A percentile compares a stretch with the other conserved stretches of the same genome.
Evolutionary conservation across 2,329 filamentous ascomycete genomes (phyloP).

Genomic region (Tolypocladium endophyticum): DNA sequence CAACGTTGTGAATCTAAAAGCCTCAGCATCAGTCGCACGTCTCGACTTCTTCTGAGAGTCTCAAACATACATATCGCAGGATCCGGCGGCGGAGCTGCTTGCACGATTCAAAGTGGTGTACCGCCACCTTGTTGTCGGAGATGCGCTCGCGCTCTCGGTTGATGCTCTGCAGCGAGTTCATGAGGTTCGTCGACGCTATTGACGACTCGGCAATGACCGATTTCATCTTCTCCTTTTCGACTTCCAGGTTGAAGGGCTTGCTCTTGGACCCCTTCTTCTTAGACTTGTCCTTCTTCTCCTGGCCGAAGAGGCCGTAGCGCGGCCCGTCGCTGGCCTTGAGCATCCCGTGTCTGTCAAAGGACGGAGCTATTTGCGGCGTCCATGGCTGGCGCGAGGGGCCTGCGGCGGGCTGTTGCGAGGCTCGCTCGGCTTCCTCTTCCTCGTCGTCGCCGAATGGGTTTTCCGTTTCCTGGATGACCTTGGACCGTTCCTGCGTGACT

Average conservation of each 20-base stretch:
- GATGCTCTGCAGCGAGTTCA: slow-evolving; percentile 79
- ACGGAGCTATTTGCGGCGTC: background rate
- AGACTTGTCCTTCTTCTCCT: slow-evolving; percentile 39
- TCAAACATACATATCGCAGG: slow-evolving; percentile 56
- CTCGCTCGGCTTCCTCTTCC: slow-evolving; percentile 36
- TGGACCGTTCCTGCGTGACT: slow-evolving; percentile 67
- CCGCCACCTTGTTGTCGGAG: slow-evolving; percentile 68
- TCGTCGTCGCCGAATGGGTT: slow-evolving; percentile 60
- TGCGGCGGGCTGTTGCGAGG: slow-evolving; percentile 15
- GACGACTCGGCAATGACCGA: slow-evolving; percentile 81
- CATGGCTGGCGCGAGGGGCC: background rate
- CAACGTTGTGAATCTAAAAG: slow-evolving; percentile 72
- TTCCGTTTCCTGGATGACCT: slow-evolving; percentile 72
- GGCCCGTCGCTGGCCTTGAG: background rate
- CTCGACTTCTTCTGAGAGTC: background rate
- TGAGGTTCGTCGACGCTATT: slow-evolving; percentile 81
- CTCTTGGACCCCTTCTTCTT: slow-evolving; percentile 38
- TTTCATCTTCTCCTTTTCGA: slow-evolving; percentile 80
- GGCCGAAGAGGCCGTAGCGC: background rate
- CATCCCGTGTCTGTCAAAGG: background rate
- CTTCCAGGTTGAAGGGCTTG: slow-evolving; percentile 70
- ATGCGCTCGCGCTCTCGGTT: slow-evolving; percentile 84
- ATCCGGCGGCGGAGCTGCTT: slow-evolving; percentile 78
- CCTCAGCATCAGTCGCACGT: background rate
- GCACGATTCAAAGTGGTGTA: slow-evolving; percentile 73